Conservation (phyloP, 2,329 filamentous ascomycete species). For the Cercospora nicotianae region DNA sequence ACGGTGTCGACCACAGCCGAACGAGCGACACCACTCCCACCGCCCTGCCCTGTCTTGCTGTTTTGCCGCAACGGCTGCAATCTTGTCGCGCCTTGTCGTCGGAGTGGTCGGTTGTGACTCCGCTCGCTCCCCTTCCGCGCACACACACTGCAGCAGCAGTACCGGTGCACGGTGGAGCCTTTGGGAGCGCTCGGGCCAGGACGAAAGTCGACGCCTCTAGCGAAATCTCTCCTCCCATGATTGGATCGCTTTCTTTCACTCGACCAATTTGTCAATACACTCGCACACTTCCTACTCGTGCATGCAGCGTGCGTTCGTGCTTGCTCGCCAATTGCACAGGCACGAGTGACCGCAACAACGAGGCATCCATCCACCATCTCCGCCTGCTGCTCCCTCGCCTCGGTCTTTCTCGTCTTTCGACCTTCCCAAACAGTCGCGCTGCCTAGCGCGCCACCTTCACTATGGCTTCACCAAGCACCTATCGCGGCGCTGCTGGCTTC, state of each 20-base stretch:
- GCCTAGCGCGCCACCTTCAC: constrained; percentile 23
- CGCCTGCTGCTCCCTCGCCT: not conserved
- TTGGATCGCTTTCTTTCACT: too few relatives aligned
- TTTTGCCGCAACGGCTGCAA: constrained; percentile 9
- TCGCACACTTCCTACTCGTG: not conserved
- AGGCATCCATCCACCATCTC: not conserved
- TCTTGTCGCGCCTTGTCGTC: constrained; percentile 13
- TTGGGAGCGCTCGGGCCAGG: not conserved
- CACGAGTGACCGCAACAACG: not conserved
- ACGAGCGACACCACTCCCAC: not conserved
- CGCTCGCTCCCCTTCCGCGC: constrained; percentile 7
- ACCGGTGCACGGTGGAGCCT: not conserved
- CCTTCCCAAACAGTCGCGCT: not conserved
- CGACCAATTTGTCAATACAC: too few relatives aligned
- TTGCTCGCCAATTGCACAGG: not conserved
- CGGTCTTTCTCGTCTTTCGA: constrained; percentile 2
- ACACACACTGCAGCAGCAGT: not conserved
- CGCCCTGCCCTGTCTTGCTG: not conserved
- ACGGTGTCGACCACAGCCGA: not conserved
- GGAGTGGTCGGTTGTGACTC: constrained; percentile 3
- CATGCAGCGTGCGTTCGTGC: not conserved
- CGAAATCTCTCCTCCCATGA: not conserved
- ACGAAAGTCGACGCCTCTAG: not conserved
- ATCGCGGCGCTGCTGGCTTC: not conserved
- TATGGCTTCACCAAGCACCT: constrained; percentile 2